These are phyloP conservation scores for Yarrowia osloensis DNA, from an alignment of 805 yeast species.

Conservation along the genomic window DNA sequence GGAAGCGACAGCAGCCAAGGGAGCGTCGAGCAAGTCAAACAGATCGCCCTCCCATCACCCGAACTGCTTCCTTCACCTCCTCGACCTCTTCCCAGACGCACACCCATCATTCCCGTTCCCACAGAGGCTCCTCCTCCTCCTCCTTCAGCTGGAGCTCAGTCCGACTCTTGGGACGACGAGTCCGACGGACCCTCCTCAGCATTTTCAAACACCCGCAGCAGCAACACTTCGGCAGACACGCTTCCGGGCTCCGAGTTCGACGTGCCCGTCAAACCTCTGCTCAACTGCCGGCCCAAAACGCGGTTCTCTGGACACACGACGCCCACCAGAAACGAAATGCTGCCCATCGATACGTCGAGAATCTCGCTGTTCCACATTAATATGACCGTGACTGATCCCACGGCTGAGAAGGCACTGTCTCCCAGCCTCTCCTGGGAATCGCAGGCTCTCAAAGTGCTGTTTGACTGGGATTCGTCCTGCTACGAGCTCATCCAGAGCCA, in stretches of 20 bases:
- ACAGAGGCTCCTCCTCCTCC: conserved; percentile 6
- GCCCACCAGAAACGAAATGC: not conserved
- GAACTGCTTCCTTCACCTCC: conserved; percentile 9
- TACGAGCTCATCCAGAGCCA: conserved; percentile 24
- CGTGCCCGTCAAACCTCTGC: not conserved
- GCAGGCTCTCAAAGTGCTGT: conserved; percentile 15
- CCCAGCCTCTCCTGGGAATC: conserved; percentile 8
- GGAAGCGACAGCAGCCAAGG: not conserved
- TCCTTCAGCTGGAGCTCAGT: conserved; percentile 5
- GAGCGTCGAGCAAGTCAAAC: not conserved
- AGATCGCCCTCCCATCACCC: not conserved
- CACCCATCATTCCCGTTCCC: not conserved
- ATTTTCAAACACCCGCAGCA: conserved; percentile 17
- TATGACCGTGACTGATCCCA: not conserved
- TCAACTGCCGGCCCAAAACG: conserved; percentile 6
- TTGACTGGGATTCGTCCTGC: conserved; percentile 28
- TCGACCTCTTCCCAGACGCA: not conserved
- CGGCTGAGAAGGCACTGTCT: not conserved
- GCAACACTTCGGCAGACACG: conserved; percentile 15
- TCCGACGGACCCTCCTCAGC: conserved; percentile 4
- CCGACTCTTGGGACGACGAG: conserved; percentile 21
- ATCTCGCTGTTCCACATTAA: conserved; percentile 17
- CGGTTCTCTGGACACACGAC: not conserved
- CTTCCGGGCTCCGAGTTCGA: not conserved
- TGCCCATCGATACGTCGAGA: conserved; percentile 7